Evolutionary conservation across 2,329 filamentous ascomycete genomes (phyloP).

Genomic region (Xylariaceae sp.): DNA sequence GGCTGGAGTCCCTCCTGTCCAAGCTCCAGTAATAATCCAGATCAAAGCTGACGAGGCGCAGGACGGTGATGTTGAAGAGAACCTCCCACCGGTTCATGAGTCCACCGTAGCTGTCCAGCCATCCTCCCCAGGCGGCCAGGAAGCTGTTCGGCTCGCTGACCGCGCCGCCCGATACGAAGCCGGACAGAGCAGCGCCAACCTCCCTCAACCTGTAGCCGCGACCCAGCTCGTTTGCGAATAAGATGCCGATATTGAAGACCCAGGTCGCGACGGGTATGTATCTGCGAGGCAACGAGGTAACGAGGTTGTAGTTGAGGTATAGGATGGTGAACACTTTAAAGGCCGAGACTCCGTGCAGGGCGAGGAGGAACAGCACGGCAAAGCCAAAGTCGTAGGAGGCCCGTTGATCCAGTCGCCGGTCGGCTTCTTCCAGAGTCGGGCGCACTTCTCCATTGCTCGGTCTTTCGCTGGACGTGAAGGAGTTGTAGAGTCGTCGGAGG

Average conservation of each 20-base stretch:
- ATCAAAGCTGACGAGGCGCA: conserved; percentile 94
- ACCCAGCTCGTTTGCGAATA: conserved; percentile 87
- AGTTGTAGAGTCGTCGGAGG: conserved; percentile 66
- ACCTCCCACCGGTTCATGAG: conserved; percentile 91
- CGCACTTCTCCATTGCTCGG: conserved; percentile 23
- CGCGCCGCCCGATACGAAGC: conserved; percentile 29
- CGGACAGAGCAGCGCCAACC: conserved; percentile 50
- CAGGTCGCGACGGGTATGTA: conserved; percentile 75
- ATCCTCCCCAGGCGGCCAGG: conserved; percentile 58
- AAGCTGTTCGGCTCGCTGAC: conserved; percentile 37
- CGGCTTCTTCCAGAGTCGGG: conserved; percentile 39
- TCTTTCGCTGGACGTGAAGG: conserved; percentile 39
- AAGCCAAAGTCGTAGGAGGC: conserved; percentile 79
- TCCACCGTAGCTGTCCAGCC: conserved; percentile 74
- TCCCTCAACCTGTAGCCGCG: conserved; percentile 68
- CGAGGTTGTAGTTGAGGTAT: conserved; percentile 74
- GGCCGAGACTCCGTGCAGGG: conserved; percentile 78
- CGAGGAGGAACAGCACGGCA: conserved; percentile 69
- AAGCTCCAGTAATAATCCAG: conserved; percentile 93
- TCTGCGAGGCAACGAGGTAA: conserved; percentile 61
- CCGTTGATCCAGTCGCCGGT: conserved; percentile 60
- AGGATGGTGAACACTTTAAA: conserved; percentile 79
- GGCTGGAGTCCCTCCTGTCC: conserved; percentile 55
- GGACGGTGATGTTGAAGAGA: conserved; percentile 92
- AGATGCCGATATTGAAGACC: conserved; percentile 77